Evolutionary conservation across 179 eudicot genomes (phyloP), one percentile per base, ranked within the genome.

Genomic region (Spergularia azorica): DNA sequence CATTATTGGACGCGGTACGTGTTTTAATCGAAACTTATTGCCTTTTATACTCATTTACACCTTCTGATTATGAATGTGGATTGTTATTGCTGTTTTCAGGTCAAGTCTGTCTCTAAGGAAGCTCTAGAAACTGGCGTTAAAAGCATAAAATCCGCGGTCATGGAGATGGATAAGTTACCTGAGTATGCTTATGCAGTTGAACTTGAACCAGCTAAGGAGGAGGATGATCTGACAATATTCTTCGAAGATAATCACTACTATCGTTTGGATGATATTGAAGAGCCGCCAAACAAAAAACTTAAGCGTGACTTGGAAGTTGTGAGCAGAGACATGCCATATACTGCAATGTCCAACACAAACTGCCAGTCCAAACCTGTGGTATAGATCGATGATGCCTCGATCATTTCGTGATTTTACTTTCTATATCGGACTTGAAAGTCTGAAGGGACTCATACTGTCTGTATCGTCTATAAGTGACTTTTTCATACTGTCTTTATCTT

Each of bases 1-100:
- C 61, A 58, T 75, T 80, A 75, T 5, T 70, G 50, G 60, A 63
- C 15, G 76, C 54, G 26, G 83, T 80, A 52, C 5, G 83, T 80
- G 2, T 64, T 15, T 62, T 36, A 46, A 6, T 11, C 32, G 15
- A 13, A 50, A 5, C 70, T 17, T 9, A 39, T 7, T 9, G 6
- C 16, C 4, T 6, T 48, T 13, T 3, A 41, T 9, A 32, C 16
- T 5, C 2, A 67, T 38, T 1, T 12, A 16, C 10, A 6, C 17
- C 54, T 10, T 0, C 50, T 46, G 20, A 6, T 54, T 16, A 17
- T 18, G 52, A 15, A 10, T 11, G 41, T 10, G 11, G 16, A 61
- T n/a, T 36, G 13, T 18, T 67, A 2, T 41, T 52, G 15, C 48
- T 0, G 14, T 21, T 59, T 77, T 50, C 74, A 77, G 79, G 68